Percentiles rank a stretch among this genome's conserved stretches.
phyloP scores from a whole-genome alignment of 164 flowering plant genomes.

The Taxillus chinensis region DNA sequence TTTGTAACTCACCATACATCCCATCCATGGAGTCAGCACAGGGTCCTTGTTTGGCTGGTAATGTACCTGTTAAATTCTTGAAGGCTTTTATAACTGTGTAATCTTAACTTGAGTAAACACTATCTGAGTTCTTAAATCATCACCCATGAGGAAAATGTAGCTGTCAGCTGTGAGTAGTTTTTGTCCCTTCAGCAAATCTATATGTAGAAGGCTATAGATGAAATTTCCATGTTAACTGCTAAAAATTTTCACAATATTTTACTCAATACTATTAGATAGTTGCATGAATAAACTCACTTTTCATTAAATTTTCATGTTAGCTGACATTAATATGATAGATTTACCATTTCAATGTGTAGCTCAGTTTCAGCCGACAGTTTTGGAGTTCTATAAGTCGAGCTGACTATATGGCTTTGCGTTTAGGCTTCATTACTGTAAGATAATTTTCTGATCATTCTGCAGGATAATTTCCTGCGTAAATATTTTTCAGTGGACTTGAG shows the following conservation, averaged over 20 bases:
- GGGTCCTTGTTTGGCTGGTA: conserved; percentile 86
- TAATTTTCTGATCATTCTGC: background rate
- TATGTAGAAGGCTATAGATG: too few species aligned
- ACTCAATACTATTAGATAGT: too few species aligned
- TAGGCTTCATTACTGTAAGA: conserved; percentile 75
- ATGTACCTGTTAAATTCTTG: conserved; percentile 2
- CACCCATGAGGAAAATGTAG: too few species aligned
- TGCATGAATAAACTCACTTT: too few species aligned
- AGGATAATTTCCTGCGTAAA: too few species aligned
- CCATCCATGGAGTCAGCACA: conserved; percentile 82
- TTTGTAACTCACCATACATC: conserved; percentile 59
- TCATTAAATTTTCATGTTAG: too few species aligned
- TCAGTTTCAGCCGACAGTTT: conserved; percentile 78
- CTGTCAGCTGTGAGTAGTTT: too few species aligned
- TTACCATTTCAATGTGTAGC: conserved; percentile 33
- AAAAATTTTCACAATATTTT: too few species aligned
- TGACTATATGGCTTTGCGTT: conserved; percentile 78
- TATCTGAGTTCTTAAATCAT: background rate
- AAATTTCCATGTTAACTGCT: too few species aligned
- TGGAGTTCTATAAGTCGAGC: conserved; percentile 73
- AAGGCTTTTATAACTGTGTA: background rate
- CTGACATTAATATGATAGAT: background rate
- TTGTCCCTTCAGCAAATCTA: too few species aligned
- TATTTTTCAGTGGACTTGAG: too few species aligned
- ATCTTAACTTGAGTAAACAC: background rate